phyloP scores from a whole-genome alignment of 2,329 filamentous ascomycete genomes.

The Aureobasidium sp. region DNA sequence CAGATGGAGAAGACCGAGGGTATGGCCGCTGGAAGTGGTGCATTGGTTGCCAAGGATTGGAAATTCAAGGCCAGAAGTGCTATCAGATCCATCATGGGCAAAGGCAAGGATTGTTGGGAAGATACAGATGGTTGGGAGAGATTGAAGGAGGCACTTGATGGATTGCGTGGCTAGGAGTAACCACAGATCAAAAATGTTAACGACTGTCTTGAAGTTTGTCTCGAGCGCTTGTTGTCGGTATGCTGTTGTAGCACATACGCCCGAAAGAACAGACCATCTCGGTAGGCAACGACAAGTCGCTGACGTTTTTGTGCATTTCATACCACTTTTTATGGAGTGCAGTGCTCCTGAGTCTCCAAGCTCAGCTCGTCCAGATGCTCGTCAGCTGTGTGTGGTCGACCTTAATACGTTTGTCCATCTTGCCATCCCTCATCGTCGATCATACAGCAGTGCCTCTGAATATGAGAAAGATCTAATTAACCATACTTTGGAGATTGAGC shows the following conservation, averaged over 20 bases:
- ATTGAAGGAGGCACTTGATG: conserved; percentile 44
- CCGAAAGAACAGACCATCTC: too few species aligned
- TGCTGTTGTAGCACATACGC: too few species aligned
- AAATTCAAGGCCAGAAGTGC: conserved; percentile 82
- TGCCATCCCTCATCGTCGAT: neutral
- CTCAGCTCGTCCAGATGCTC: neutral
- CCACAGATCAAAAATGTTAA: neutral
- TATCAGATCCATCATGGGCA: conserved; percentile 73
- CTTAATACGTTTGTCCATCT: neutral
- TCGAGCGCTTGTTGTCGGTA: too few species aligned
- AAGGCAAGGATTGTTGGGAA: conserved; percentile 77
- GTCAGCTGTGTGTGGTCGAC: neutral
- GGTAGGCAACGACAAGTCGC: too few species aligned
- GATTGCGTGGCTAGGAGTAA: neutral
- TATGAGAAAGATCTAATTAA: too few species aligned
- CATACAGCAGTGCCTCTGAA: too few species aligned
- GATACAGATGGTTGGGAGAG: conserved; percentile 60
- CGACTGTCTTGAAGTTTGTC: neutral
- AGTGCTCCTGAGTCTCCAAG: neutral
- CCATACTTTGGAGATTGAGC: neutral
- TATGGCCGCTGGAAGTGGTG: conserved; percentile 41
- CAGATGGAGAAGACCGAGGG: conserved; percentile 45
- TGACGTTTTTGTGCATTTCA: too few species aligned
- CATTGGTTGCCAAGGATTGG: conserved; percentile 72
- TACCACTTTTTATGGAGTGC: too few species aligned